Conservation (phyloP, 1,284 basidiomycete species). For the Trametes polyzona region DNA sequence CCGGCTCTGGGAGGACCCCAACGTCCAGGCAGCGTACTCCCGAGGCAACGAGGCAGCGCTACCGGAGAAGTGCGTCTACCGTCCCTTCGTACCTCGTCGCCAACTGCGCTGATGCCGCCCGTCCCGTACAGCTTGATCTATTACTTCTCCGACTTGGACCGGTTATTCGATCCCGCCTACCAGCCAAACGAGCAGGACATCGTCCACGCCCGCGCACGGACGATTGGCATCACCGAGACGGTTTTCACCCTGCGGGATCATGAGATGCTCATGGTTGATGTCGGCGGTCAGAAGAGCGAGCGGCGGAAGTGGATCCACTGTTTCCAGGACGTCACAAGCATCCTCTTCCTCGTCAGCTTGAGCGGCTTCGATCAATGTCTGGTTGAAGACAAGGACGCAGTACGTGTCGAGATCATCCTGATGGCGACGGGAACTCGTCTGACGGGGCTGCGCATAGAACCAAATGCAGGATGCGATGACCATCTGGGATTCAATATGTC, state of each 20-base stretch:
- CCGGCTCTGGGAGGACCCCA: slow-evolving; percentile 78
- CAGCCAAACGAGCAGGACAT: slow-evolving; percentile 84
- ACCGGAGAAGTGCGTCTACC: slow-evolving; percentile 77
- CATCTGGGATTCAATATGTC: slow-evolving; percentile 94
- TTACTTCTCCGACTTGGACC: slow-evolving; percentile 80
- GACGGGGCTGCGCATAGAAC: slow-evolving; percentile 54
- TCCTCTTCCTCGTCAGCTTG: slow-evolving; percentile 84
- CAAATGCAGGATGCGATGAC: slow-evolving; percentile 98
- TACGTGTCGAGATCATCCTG: slow-evolving; percentile 42
- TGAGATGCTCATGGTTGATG: slow-evolving; percentile 88
- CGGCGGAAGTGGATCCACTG: slow-evolving; percentile 90
- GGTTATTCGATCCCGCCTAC: slow-evolving; percentile 78
- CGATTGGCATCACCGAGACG: slow-evolving; percentile 95
- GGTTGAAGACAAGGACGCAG: slow-evolving; percentile 91
- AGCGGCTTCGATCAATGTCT: slow-evolving; percentile 93
- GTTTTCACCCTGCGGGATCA: slow-evolving; percentile 77
- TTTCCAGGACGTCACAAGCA: slow-evolving; percentile 87
- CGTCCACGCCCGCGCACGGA: slow-evolving; percentile 83
- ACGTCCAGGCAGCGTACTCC: slow-evolving; percentile 73
- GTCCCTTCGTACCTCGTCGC: neutral
- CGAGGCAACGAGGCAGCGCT: slow-evolving; percentile 86
- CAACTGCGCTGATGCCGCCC: slow-evolving; percentile 11
- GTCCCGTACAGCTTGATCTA: slow-evolving; percentile 55
- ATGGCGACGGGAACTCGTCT: neutral
- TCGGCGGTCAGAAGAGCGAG: slow-evolving; percentile 90